Evolutionary conservation across 805 yeast genomes (phyloP).

Genomic region (Candida gorgasii): DNA sequence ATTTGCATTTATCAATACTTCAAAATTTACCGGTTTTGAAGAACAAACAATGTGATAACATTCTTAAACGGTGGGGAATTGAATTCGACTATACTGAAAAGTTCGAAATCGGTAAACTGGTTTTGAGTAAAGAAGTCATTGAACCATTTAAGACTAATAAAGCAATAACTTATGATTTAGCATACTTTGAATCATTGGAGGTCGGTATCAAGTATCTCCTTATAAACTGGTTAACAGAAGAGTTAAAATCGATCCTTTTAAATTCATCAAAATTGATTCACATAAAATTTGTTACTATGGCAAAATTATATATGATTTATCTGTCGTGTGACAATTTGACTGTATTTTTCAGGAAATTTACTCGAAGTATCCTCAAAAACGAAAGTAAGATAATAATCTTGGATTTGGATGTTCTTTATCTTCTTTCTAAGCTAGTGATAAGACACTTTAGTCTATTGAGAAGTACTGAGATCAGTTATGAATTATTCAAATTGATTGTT

Average conservation of each 20-base stretch:
- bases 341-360: slow-evolving; percentile 38
- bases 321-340: slow-evolving; percentile 41
- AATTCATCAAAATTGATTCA: slow-evolving; percentile 38
- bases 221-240: slow-evolving; percentile 50
- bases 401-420: slow-evolving; percentile 43
- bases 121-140: slow-evolving; percentile 32
- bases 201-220: slow-evolving; percentile 47
- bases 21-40: slow-evolving; percentile 58
- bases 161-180: slow-evolving; percentile 16
- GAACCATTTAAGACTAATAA: slow-evolving; percentile 28
- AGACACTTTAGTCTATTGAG: slow-evolving; percentile 35
- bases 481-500: slow-evolving; percentile 35
- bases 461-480: slow-evolving; percentile 32
- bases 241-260: slow-evolving; percentile 35
- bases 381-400: slow-evolving; percentile 41
- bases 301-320: slow-evolving; percentile 35
- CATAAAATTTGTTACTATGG: slow-evolving; percentile 29
- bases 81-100: slow-evolving; percentile 30
- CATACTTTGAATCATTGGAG: slow-evolving; percentile 24
- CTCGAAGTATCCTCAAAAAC: slow-evolving; percentile 35
- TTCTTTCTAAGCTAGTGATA: slow-evolving; percentile 32
- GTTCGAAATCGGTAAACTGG: slow-evolving; percentile 40
- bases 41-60: slow-evolving; percentile 56
- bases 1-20: slow-evolving; percentile 55
- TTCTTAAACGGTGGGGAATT: slow-evolving; percentile 48